These are phyloP conservation scores for Apophysomyces sp. DNA, from an alignment of 371 early-diverging fungal genomes.

Conservation along the genomic window DNA sequence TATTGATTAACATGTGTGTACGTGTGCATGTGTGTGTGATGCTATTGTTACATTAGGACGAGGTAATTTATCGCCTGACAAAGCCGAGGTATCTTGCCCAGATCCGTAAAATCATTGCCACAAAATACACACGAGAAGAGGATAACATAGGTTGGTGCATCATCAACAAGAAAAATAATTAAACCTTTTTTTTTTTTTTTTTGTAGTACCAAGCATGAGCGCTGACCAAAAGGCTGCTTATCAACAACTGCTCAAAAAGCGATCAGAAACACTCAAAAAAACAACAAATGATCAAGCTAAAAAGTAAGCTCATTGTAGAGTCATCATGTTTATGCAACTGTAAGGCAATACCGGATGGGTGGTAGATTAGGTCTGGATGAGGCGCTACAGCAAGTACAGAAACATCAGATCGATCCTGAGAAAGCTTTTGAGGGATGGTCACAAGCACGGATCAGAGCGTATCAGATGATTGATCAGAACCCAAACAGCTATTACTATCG, in stretches of 20 bases:
- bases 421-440: conserved; percentile 95
- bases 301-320: conserved; percentile 42
- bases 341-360: conserved; percentile 4
- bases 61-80: conserved; percentile 72
- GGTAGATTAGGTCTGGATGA: conserved; percentile 80
- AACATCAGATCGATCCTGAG: conserved; percentile 67
- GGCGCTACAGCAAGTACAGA: conserved; percentile 83
- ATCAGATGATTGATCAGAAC: conserved; percentile 82
- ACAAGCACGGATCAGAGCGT: conserved; percentile 89
- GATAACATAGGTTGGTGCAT: conserved; percentile 20
- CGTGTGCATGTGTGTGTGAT: no score
- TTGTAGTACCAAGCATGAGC: conserved; percentile 51
- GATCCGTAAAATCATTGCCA: conserved; percentile 71
- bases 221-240: conserved; percentile 78
- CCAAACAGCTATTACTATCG: conserved; percentile 96
- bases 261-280: conserved; percentile 70
- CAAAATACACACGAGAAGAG: conserved; percentile 43
- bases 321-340: background rate
- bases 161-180: background rate
- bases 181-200: background rate
- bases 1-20: background rate
- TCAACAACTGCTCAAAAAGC: conserved; percentile 78
- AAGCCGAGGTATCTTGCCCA: conserved; percentile 62
- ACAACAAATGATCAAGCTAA: conserved; percentile 73
- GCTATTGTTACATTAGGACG: conserved; percentile 41